Conservation (phyloP, 2,329 filamentous ascomycete species). For the Phaeosphaeriaceae sp. region DNA sequence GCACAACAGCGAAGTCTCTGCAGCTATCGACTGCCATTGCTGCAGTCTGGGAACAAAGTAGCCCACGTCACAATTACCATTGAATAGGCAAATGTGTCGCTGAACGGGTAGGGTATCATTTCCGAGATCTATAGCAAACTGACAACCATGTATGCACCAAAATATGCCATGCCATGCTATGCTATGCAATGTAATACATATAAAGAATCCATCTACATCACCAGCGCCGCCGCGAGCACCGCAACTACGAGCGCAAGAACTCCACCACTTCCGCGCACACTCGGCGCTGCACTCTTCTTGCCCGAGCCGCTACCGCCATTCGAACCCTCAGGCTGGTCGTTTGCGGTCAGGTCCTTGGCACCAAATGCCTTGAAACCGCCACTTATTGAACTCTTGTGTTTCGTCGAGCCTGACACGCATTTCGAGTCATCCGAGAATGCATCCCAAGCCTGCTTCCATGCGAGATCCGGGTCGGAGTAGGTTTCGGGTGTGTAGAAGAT, state of each 20-base stretch:
- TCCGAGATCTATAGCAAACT: not conserved
- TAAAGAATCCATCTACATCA: constrained; percentile 1
- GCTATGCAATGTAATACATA: not conserved
- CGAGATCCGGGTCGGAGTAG: constrained; percentile 54
- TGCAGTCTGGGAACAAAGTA: not conserved
- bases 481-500: constrained; percentile 66
- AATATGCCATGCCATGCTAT: not conserved
- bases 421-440: constrained; percentile 24
- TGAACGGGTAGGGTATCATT: constrained; percentile 1
- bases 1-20: not conserved
- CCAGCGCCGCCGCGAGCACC: constrained; percentile 7
- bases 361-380: constrained; percentile 37
- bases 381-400: constrained; percentile 29
- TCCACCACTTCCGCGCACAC: constrained; percentile 4
- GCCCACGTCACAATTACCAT: not conserved
- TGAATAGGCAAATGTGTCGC: not conserved
- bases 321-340: constrained; percentile 22
- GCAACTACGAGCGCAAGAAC: constrained; percentile 4
- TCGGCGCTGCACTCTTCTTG: not conserved
- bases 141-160: not conserved
- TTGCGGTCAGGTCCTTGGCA: constrained; percentile 19
- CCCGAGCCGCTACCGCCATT: not conserved
- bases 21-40: not conserved
- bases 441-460: constrained; percentile 56
- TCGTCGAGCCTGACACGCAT: constrained; percentile 34